These are phyloP conservation scores for Edaphochlamys debaryana DNA, from an alignment of 139 green algal species.

Conservation along the genomic window DNA sequence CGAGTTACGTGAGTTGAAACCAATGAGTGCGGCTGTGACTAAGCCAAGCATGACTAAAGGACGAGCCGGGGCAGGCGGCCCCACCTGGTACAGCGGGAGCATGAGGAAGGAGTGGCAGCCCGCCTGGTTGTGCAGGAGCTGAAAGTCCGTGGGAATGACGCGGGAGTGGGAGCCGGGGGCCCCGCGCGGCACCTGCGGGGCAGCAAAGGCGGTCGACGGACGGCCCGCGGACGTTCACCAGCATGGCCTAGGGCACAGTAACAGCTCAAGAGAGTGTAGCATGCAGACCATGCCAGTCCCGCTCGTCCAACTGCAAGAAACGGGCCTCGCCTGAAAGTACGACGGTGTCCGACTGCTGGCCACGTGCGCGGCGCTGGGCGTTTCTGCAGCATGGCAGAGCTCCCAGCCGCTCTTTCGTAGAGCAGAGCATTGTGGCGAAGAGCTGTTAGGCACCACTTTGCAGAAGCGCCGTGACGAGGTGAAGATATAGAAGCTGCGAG, in stretches of 20 bases:
- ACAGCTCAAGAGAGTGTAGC: no score
- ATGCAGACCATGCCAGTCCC: no score
- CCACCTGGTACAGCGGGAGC: constrained; percentile 32
- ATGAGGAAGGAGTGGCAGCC: constrained; percentile 26
- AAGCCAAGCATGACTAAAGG: no score
- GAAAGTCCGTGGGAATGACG: constrained; percentile 14
- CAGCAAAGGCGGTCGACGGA: no score
- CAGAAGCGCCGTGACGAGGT: constrained; percentile 22
- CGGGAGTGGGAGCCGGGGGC: not conserved
- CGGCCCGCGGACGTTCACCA: no score
- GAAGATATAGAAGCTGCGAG: constrained; percentile 39
- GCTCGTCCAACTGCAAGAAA: no score
- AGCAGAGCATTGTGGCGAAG: not conserved
- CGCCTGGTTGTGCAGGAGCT: constrained; percentile 22
- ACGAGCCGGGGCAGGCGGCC: no score
- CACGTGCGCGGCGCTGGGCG: constrained; percentile 25
- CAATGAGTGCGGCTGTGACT: no score
- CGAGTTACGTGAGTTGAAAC: no score
- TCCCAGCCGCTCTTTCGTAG: constrained; percentile 33
- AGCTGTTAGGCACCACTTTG: constrained; percentile 34
- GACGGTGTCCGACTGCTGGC: not conserved
- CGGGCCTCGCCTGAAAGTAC: constrained; percentile 6
- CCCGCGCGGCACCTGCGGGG: not conserved
- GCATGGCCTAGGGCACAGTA: no score
- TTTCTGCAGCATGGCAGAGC: constrained; percentile 30